These are phyloP conservation scores for Lipomyces lipofer DNA, from an alignment of 805 yeast genomes.

Conservation along the genomic window DNA sequence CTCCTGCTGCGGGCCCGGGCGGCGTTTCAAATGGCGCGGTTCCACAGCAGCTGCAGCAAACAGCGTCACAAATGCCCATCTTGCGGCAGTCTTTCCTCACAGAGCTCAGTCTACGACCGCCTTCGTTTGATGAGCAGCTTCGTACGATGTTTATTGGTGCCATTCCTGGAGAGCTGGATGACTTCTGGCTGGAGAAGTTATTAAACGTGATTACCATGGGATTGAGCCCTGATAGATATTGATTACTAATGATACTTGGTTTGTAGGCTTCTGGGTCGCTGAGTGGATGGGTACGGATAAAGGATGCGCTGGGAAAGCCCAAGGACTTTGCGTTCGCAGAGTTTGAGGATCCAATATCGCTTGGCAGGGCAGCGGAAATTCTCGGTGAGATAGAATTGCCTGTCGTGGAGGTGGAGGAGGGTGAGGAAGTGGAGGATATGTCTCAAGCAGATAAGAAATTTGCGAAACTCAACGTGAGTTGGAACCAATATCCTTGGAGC, in stretches of 20 bases:
- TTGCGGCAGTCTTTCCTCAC: constrained; percentile 6
- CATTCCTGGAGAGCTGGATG: constrained; percentile 28
- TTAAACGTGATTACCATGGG: constrained; percentile 1
- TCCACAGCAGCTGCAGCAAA: neutral
- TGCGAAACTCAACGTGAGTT: constrained; percentile 1
- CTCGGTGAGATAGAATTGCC: constrained; percentile 19
- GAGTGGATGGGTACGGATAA: constrained; percentile 22
- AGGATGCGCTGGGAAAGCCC: constrained; percentile 19
- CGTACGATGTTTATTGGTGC: constrained; percentile 20
- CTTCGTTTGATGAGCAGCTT: constrained; percentile 23
- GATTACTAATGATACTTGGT: too few species aligned
- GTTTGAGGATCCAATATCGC: constrained; percentile 15
- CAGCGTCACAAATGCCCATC: neutral
- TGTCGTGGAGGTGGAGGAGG: constrained; percentile 13
- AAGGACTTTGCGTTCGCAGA: constrained; percentile 28
- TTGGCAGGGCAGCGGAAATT: constrained; percentile 14
- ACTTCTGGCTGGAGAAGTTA: constrained; percentile 29
- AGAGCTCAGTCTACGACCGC: constrained; percentile 21
- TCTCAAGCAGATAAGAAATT: constrained; percentile 12
- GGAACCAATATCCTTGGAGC: neutral
- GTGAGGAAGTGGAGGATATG: constrained; percentile 24
- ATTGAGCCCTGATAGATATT: too few species aligned
- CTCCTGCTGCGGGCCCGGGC: neutral
- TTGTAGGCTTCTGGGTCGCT: constrained; percentile 17
- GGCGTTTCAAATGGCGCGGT: constrained; percentile 1